A percentile compares a stretch with the other conserved stretches of the same genome.
These are phyloP conservation scores for Closterium sp. DNA, from an alignment of 139 green algal genomes.

Conservation along the genomic window DNA sequence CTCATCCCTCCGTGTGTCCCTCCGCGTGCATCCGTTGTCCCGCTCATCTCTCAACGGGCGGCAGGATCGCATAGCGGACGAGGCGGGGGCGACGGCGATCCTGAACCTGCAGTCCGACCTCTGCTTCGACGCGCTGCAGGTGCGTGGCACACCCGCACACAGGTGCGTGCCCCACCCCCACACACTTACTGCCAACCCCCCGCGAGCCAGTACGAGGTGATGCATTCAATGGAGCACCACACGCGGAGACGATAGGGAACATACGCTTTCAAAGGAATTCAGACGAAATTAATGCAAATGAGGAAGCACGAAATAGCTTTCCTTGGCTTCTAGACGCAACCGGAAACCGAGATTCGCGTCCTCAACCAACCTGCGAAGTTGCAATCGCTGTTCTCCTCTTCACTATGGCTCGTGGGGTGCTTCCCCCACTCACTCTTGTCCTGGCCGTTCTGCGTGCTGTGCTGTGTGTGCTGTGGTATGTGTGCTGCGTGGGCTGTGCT, in stretches of 20 bases:
- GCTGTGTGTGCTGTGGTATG: no score
- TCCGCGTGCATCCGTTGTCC: no score
- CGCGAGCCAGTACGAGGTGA: no score
- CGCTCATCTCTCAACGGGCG: no score
- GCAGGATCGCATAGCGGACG: constrained; percentile 51
- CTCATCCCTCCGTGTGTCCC: no score
- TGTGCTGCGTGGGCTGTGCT: no score
- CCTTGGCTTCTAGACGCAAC: background rate
- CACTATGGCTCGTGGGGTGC: background rate
- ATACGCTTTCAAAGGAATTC: no score
- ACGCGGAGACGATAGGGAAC: no score
- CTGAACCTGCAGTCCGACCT: constrained; percentile 68
- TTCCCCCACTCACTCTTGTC: background rate
- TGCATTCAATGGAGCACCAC: no score
- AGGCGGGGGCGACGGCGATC: constrained; percentile 55
- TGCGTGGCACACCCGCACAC: constrained; percentile 26
- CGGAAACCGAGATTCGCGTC: background rate
- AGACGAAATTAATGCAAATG: no score
- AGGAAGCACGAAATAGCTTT: background rate
- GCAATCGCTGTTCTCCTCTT: background rate
- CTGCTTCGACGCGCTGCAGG: constrained; percentile 70
- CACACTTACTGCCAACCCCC: no score
- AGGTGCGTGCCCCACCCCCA: no score
- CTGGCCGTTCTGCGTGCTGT: background rate
- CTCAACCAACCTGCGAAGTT: background rate